Evolutionary conservation across 345 rosid species (phyloP), one percentile per base, ranked within the genome.

Genomic region (Eutrema heterophyllum): DNA sequence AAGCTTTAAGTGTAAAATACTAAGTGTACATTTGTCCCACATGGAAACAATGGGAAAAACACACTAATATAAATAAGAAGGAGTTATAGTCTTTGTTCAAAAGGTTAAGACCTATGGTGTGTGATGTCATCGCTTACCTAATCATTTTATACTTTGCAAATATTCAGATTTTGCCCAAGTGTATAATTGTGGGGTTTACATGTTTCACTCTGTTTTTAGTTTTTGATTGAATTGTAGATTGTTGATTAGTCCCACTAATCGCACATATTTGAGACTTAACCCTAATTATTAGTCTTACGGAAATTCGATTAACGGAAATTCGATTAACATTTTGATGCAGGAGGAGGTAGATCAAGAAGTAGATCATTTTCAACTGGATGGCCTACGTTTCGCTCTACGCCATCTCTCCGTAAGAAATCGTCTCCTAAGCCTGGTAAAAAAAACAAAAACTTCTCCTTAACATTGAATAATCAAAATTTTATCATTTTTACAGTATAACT

Each of bases 321-420:
- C 29, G 27, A 24, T 4, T 59, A 46, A 30, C 58, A 59, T 59
- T 65, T 49, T 27, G 21, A 33, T 33, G 43, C 18, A 26, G 15
- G 49, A 70, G 49, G 74, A 70, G 0, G n/a, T n/a, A n/a, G n/a
- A n/a, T n/a, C n/a, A n/a, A n/a, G 48, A 58, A 0, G 38, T 1
- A 48, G 39, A 70, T 70, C 74, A 26, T 45, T 48, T 26, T 70
- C 74, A 60, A 48, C 49, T 36, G 30, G 14, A 4, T 18, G 7
- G 58, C 16, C 58, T 36, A 59, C 2, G 27, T 26, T 26, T 58
- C 48, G 74, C 33, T 44, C 64, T 56, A 2, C 15, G 8, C 2
- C 59, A 36, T 26, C 9, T 40, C 6, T 35, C 49, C 9, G 3
- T 11, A 59, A 46, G 14, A 59, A 59, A 38, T 36, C 39, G 24